Evolutionary conservation across 2,329 filamentous ascomycete species (phyloP), one percentile per base, ranked within the genome.

Genomic region (Amesomyces nigricolor): DNA sequence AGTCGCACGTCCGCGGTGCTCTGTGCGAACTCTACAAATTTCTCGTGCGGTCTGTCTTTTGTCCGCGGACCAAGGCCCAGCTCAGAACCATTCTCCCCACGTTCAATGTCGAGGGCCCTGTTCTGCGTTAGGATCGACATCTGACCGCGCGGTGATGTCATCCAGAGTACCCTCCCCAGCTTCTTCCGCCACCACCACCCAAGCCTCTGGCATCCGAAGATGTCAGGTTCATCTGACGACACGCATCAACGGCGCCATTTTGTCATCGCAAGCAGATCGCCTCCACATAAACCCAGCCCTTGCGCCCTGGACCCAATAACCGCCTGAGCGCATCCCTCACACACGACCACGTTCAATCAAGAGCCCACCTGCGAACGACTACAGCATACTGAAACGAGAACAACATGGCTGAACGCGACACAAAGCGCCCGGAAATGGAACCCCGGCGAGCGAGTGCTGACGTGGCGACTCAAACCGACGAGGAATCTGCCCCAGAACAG

Each of bases 71-170:
- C 22, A 26, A 26, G 6, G 22, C 22, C 22, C 22, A 26, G 22
- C 22, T 26, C 22, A 26, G 22, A 26, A 26, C 4, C 22, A 26
- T 6, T 26, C 22, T 26, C 3, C 6, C 22, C 22, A 26, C 22
- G 22, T 6, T 26, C 22, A 26, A 26, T 26, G 22, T 26, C 22
- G 22, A 26, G 22, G 22, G 4, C 29, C 37, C 47, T 48, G 46
- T 39, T 39, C 39, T 9, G 10, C 14, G 19, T n/a, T 14, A 13
- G 40, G 16, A 19, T 53, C 40, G 47, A 26, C 30, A 17, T 26
- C 17, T 17, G 32, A 17, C 10, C 19, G 17, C 30, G n/a, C 14
- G 49, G 42, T 52, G 49, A 52, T 52, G 49, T 52, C 40, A 52
- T 52, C 6, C 17, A 6, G 19, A 19, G 14, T 7, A 26, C 22